Evolutionary conservation across 495 filamentous ascomycete genomes (phyloP), one percentile per base, ranked within the genome.

Genomic region (Penicillium riverlandense): DNA sequence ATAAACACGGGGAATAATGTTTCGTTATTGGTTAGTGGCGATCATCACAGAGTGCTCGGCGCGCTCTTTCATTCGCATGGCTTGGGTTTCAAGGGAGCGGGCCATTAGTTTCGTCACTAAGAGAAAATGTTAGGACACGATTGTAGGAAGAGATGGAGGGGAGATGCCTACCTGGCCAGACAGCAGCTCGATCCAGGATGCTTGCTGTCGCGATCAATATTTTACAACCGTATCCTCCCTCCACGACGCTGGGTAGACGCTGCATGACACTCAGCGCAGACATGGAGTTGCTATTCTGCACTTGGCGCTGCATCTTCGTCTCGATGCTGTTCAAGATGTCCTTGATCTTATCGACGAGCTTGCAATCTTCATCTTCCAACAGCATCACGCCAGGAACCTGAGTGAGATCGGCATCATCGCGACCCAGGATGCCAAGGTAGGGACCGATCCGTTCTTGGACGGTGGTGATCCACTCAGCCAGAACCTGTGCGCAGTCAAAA

Each of bases 401-500:
- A 2, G 71, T 72, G 36, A 86, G 71, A 56, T 96, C 87, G 38
- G 88, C 76, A 4, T 86, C 75, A 38, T 95, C 88, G 36, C 80
- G 83, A 22, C 92, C 90, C 12, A 98, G 76, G 7, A 96, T 77
- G 2, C 92, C 92, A 7, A 96, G 65, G 54, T 88, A 94, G 2
- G 83, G 79, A 0, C 91, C 94, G 38, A 96, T 87, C 8, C 92
- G 85, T 61, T 96, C 90, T 62, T 98, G 92, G 8, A 98, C 84
- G 0, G 91, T 95, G 11, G 86, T 85, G 35, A 94, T 79, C 92
- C 92, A 98, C 63, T 98, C 92, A 1, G 92, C 91, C 16, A 98
- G 80, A 0, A 98, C 89, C 56, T 95, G 89, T n/a, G 90, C 86
- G 54, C 92, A 97, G 55, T 98, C 92, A 59, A 96, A 95, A 10